Base-by-base conservation (phyloP, 129 eudicot genomes). In the Helianthus tuberosus region DNA sequence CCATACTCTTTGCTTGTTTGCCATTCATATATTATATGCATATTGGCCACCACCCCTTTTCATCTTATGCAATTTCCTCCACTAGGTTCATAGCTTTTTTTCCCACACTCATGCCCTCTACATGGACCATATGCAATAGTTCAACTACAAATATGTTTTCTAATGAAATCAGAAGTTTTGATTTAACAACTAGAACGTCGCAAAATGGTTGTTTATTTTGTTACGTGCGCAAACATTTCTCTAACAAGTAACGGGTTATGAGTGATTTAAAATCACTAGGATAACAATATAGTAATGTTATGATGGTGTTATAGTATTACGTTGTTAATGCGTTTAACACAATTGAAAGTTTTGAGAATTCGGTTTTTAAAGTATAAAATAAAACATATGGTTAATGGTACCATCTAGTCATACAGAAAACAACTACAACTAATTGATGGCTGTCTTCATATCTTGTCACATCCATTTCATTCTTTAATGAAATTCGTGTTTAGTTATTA, bases 21-120 rank as follows among this genome's bases (percentile, higher is more conserved):
- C 29, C 63, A 9, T 58, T 58, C 72, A 77, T 70, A 65, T 46
- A 63, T 55, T 64, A 55, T 60, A 61, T 64, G 52, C 39, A 12
- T 59, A 68, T 51, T 60, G 66, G 77, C 82, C 82, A 77, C 76
- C 66, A 77, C 75, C 32, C 32, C 32, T 77, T 77, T 71, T 69
- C 64, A 23, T 70, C 59, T 50, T 69, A 62, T 70, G 58, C 27
- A 50, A 15, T 38, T 77, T 39, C 64, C 7, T 1, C 54, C 54
- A 47, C 67, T 1, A 41, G 41, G 36, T 27, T 50, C 69, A 48
- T 27, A 27, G 32, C 32, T 20, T 2, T 27, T 27, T 27, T 27
- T 27, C 32, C 49, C 25, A 50, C 20, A 15, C 20, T 55, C 39
- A 41, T 46, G 20, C 64, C 13, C 52, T 41, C 25, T 39, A 20